Evolutionary conservation across 805 yeast genomes (phyloP).

Genomic region (Jamesozyma gamospora): DNA sequence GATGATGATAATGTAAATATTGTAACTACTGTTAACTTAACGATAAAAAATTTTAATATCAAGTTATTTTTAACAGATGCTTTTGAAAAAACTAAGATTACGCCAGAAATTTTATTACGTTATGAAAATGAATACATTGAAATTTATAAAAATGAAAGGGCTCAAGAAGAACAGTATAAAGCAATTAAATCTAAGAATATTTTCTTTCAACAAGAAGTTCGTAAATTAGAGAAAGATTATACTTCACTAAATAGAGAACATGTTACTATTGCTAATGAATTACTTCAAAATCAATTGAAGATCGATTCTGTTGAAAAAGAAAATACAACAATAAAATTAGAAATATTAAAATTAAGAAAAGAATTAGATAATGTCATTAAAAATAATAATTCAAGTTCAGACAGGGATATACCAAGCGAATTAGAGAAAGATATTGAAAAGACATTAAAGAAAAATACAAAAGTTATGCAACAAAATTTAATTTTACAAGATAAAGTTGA

Average conservation of each 20-base stretch:
- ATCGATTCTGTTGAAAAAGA: constrained; percentile 68
- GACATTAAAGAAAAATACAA: constrained; percentile 50
- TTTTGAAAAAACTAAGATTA: constrained; percentile 47
- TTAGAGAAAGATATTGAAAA: constrained; percentile 43
- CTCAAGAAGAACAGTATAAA: constrained; percentile 50
- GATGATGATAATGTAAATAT: background rate
- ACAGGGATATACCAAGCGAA: constrained; percentile 26
- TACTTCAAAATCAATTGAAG: constrained; percentile 67
- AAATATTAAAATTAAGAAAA: constrained; percentile 38
- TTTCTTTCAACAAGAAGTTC: constrained; percentile 58
- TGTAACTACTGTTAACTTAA: background rate
- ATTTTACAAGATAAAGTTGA: constrained; percentile 44
- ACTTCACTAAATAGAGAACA: constrained; percentile 72
- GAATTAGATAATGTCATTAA: constrained; percentile 28
- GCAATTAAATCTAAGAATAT: constrained; percentile 60
- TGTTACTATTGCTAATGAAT: constrained; percentile 73
- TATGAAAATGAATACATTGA: constrained; percentile 67
- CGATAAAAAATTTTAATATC: constrained; percentile 40
- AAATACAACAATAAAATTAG: constrained; percentile 45
- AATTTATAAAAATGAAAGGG: constrained; percentile 54
- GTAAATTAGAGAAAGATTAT: constrained; percentile 62
- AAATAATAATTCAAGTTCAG: constrained; percentile 22
- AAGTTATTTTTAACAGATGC: constrained; percentile 70
- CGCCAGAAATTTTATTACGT: constrained; percentile 59
- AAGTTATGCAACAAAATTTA: constrained; percentile 55